Evolutionary conservation across 352 stramenopile species (phyloP).

Genomic region (Phytopythium mirpurense): DNA sequence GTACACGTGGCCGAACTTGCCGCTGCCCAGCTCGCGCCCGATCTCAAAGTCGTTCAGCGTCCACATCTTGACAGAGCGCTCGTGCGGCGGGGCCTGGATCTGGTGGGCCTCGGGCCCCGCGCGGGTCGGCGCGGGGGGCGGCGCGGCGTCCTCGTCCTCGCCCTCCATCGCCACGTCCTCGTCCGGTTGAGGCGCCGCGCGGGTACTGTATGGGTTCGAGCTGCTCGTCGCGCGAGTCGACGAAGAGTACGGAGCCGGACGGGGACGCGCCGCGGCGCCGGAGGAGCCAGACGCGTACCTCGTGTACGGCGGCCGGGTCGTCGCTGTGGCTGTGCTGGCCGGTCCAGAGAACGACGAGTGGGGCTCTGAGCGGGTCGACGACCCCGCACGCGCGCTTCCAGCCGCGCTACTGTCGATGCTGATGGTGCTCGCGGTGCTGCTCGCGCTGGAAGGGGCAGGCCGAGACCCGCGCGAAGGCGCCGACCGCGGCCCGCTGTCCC

Average conservation of each 20-base stretch:
- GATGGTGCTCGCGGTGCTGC: constrained; percentile 9
- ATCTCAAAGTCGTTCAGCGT: constrained; percentile 87
- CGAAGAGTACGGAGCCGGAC: constrained; percentile 2
- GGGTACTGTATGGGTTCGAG: neutral
- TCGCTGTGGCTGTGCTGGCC: neutral
- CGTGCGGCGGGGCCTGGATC: constrained; percentile 9
- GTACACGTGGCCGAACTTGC: constrained; percentile 90
- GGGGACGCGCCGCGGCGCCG: constrained; percentile 9
- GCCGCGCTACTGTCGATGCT: constrained; percentile 6
- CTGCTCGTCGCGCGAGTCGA: neutral
- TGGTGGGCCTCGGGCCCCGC: constrained; percentile 8
- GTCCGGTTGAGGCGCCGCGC: neutral
- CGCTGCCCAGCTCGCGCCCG: constrained; percentile 68
- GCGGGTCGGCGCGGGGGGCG: constrained; percentile 18
- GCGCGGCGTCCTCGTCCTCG: constrained; percentile 9
- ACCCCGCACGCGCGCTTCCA: constrained; percentile 6
- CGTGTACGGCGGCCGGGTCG: constrained; percentile 1
- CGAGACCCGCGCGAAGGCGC: constrained; percentile 3
- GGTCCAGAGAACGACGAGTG: neutral
- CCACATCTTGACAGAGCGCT: constrained; percentile 54
- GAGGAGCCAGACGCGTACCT: constrained; percentile 12
- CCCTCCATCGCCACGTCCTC: constrained; percentile 14
- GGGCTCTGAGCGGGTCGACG: neutral
- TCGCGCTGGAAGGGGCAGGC: constrained; percentile 1
- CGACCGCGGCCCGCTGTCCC: constrained; percentile 11